Evolutionary conservation across 257 asterid species (phyloP).

Genomic region (Penstemon newberryi): DNA sequence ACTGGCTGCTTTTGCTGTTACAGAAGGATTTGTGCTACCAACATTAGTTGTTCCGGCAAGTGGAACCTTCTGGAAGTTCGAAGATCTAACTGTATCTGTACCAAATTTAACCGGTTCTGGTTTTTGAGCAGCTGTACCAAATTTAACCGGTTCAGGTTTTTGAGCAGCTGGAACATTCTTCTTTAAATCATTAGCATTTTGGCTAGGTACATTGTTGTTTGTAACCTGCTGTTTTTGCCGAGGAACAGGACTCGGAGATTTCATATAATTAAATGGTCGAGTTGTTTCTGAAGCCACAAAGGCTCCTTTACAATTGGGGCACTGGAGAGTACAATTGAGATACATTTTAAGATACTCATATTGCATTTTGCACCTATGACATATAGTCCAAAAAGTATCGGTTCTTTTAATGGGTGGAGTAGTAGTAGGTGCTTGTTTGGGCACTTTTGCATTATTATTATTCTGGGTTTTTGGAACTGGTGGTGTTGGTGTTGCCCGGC

Average conservation of each 20-base stretch:
- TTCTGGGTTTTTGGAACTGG: too few relatives aligned
- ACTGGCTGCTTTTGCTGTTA: slow-evolving; percentile 49
- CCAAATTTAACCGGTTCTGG: slow-evolving; percentile 9
- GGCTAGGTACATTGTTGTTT: slow-evolving; percentile 26
- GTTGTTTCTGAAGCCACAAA: slow-evolving; percentile 50
- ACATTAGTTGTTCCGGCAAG: slow-evolving; percentile 35
- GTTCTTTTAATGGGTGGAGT: neutral
- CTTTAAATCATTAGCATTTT: slow-evolving; percentile 33
- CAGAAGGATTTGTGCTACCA: slow-evolving; percentile 42
- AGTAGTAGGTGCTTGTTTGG: neutral
- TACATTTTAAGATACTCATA: slow-evolving; percentile 53
- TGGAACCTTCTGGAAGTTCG: slow-evolving; percentile 36
- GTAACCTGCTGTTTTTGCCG: slow-evolving; percentile 33
- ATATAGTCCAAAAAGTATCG: slow-evolving; percentile 58
- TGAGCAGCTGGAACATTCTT: slow-evolving; percentile 39
- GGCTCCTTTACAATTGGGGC: slow-evolving; percentile 52
- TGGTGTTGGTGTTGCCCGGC: too few relatives aligned
- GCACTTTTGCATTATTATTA: neutral
- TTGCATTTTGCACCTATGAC: slow-evolving; percentile 58
- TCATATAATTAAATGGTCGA: slow-evolving; percentile 42
- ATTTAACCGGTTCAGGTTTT: slow-evolving; percentile 39
- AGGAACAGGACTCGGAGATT: slow-evolving; percentile 33
- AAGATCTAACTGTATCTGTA: slow-evolving; percentile 17
- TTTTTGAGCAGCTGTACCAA: slow-evolving; percentile 24
- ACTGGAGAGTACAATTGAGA: slow-evolving; percentile 55